These are phyloP conservation scores for Ascochyta rabiei DNA, from an alignment of 2,329 filamentous ascomycete species.

Conservation along the genomic window DNA sequence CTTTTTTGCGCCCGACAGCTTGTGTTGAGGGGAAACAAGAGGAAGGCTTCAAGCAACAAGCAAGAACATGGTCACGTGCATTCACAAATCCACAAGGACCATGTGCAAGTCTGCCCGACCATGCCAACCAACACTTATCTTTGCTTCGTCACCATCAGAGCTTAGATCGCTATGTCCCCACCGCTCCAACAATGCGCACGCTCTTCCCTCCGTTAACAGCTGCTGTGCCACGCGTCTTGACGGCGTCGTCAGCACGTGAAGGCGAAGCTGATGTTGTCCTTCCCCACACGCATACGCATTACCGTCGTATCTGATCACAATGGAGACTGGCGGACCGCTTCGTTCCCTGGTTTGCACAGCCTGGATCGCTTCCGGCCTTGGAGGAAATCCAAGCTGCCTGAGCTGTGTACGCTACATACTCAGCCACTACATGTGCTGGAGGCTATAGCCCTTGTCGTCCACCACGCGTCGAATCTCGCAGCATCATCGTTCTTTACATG, in stretches of 20 bases:
- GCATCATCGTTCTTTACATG: background rate
- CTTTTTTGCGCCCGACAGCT: slow-evolving; percentile 8
- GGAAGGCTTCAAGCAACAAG: background rate
- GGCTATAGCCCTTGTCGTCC: background rate
- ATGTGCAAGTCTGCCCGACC: background rate
- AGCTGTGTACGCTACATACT: background rate
- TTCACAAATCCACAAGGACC: background rate
- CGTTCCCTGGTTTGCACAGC: too few species aligned
- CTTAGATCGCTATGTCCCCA: background rate
- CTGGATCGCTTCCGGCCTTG: background rate
- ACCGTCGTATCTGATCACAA: background rate
- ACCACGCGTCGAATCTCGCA: background rate
- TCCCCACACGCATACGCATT: slow-evolving; percentile 4
- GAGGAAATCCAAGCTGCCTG: background rate
- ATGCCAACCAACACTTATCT: background rate
- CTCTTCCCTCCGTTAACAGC: background rate
- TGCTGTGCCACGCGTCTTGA: slow-evolving; percentile 11
- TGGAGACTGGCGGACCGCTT: background rate
- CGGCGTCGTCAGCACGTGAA: slow-evolving; percentile 8
- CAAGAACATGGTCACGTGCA: slow-evolving; percentile 4
- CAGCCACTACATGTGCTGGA: background rate
- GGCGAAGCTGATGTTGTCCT: slow-evolving; percentile 8
- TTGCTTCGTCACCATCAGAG: background rate
- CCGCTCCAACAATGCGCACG: background rate
- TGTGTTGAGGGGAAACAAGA: slow-evolving; percentile 3